Evolutionary conservation across 768 basidiomycete species (phyloP), one percentile per base, ranked within the genome.

Genomic region (Boletus tomentosulus): DNA sequence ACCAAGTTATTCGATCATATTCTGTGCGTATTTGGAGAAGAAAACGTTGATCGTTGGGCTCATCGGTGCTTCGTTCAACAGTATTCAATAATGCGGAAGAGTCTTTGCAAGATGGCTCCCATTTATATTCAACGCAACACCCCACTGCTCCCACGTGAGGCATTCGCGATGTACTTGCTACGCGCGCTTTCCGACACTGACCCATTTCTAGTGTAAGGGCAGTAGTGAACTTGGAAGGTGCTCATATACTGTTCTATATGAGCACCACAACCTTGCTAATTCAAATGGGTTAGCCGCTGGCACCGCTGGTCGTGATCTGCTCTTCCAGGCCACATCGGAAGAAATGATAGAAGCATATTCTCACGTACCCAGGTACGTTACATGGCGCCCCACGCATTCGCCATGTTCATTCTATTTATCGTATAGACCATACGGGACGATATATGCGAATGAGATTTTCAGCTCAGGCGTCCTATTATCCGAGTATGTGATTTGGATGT

Each of bases 41-140:
- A n/a, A 24, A 11, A 16, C 15, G 1, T 46, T 8, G 12, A 38
- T 38, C 19, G 24, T 55, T 13, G 27, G 13, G 44, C 42, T 7
- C 39, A 25, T 10, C 37, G 16, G 22, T 8, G 8, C 33, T 48
- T 54, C 8, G 16, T 16, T 46, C 38, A 37, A 42, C 56, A 94
- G 92, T 98, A 56, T 97, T 96, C 75, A 98, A 98, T 60, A 81
- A 96, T 56, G 96, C 88, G 11, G 95, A 98, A 70, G 95, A 98
- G 66, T 92, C 88, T 1, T 73, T 98, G 30, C 96, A 98, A 69
- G 96, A 98, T 64, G 94, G 88, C 0, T 94, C 92, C 0, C 95
- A 98, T 71, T 75, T 97, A 4, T 98, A 87, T 69, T 86, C 93
- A 6, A 97, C 93, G 1, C 92, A 96, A 63, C 92, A 97, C 66